Evolutionary conservation across 164 flowering plant species (phyloP).

Genomic region (Umbellularia californica): DNA sequence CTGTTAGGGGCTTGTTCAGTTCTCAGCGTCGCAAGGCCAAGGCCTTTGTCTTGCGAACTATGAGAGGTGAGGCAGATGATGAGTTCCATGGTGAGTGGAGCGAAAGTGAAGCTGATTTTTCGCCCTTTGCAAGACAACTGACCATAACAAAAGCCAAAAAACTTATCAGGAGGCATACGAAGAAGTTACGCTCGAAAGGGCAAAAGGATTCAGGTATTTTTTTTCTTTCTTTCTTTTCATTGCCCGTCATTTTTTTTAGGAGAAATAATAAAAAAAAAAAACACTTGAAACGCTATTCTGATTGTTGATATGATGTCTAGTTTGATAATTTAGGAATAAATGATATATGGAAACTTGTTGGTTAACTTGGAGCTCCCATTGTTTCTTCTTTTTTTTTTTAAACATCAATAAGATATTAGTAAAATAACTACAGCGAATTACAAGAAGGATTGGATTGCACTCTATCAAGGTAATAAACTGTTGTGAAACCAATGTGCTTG

Average conservation of each 20-base stretch:
- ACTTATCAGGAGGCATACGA: constrained; percentile 88
- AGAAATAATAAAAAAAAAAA: no score
- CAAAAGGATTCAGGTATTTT: constrained; percentile 58
- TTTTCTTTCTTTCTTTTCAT: not conserved
- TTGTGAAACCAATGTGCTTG: no score
- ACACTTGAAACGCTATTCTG: no score
- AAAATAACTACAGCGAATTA: no score
- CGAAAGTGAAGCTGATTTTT: constrained; percentile 85
- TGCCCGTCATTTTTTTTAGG: not conserved
- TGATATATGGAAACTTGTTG: no score
- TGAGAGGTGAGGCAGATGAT: constrained; percentile 92
- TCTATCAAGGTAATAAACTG: no score
- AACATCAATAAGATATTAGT: no score
- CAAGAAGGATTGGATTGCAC: no score
- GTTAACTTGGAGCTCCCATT: no score
- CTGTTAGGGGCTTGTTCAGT: constrained; percentile 83
- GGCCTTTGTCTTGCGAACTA: constrained; percentile 86
- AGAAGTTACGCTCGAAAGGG: constrained; percentile 78
- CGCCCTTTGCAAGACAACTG: constrained; percentile 89
- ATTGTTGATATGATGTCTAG: no score
- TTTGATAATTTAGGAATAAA: no score
- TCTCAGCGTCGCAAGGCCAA: constrained; percentile 91
- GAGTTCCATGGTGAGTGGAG: constrained; percentile 94
- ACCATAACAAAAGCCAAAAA: constrained; percentile 88
- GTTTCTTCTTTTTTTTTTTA: no score